Base-by-base conservation (phyloP, 768 basidiomycete species). In the Suillus weaverae region DNA sequence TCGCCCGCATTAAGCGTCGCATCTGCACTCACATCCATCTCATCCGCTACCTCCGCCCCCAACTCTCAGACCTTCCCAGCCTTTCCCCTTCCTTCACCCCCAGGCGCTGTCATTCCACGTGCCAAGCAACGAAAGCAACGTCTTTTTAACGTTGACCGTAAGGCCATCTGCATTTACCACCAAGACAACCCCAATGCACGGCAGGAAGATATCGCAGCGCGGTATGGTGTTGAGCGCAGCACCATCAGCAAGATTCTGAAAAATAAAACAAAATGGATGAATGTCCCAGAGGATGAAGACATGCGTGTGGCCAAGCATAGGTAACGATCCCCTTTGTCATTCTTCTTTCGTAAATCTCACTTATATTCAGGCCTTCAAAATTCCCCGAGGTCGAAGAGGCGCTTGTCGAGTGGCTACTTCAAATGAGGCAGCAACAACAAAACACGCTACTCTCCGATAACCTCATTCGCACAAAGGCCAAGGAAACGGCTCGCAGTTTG, bases 191-290 rank as follows among this genome's bases (percentile, higher is more conserved):
- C 89, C 0, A 84, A 85, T 61, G 81, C 85, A 22, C 85, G 90
- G 64, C 94, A 96, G 75, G 92, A 95, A 71, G 91, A 94, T 72
- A 93, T 96, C 69, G 94, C 90, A 5, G 79, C 80, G 13, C 78
- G 79, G 38, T 95, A 89, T 73, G 85, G 86, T 59, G 90, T 95
- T 65, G 94, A 96, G 72, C 87, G 94, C 61, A 95, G 92, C 78
- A 96, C 94, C n/a, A 89, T 96, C 75, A 92, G 90, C 78, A 95
- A 96, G 79, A 95, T 94, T 67, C 82, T 95, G 68, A 95, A 95
- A 76, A 80, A 90, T 71, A 93, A 91, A 76, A 81, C 83, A n/a
- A 86, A 87, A 68, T 96, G 93, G 94, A 79, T 95, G 72, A 87
- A 84, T 68, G 82, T 90, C 46, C 81, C 84, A 16, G 83, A 84